Evolutionary conservation across 305 asterid species (phyloP), one percentile per base, ranked within the genome.

Genomic region (Stenogyne calaminthoides): DNA sequence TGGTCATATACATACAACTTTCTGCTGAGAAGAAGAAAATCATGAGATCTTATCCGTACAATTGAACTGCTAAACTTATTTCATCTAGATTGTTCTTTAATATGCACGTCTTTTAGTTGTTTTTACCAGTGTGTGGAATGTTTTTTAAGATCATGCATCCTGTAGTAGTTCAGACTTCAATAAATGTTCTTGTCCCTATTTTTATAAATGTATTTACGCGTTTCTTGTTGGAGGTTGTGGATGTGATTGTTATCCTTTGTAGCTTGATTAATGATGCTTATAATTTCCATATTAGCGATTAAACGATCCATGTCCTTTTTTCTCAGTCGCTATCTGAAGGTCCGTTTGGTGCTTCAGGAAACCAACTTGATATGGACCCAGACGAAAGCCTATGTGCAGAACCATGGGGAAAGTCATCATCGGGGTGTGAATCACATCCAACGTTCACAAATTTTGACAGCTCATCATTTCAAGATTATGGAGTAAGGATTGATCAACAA

Each of bases 321-420:
- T 49, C 22, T 0, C 56, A 49, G 22, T 49, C 4, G 4, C 22
- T 15, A 49, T 54, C 29, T 80, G 52, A 46, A 46, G 52, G 52
- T 3, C 57, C 9, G 9, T 67, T 69, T 49, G 79, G 64, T 84
- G 20, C 63, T 64, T 47, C 46, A 66, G 64, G 63, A 78, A 55
- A 60, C 65, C 74, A 68, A 69, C 67, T 78, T 16, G 61, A 72
- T 57, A 89, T 88, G 96, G 90, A 89, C 78, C 88, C 90, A 55
- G 92, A 91, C 39, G 92, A 84, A 64, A 81, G 81, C 64, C 80
- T 76, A 46, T 55, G 76, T 61, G 85, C 82, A 75, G 89, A 84
- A 57, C 62, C 76, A 36, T 81, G 89, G 91, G 70, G 74, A 32
- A 80, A 87, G 71, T 76, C 89, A 46, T 83, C 89, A 7, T 70